Evolutionary conservation across 23 red algal genomes (phyloP).

Genomic region (Chondrus crispus): DNA sequence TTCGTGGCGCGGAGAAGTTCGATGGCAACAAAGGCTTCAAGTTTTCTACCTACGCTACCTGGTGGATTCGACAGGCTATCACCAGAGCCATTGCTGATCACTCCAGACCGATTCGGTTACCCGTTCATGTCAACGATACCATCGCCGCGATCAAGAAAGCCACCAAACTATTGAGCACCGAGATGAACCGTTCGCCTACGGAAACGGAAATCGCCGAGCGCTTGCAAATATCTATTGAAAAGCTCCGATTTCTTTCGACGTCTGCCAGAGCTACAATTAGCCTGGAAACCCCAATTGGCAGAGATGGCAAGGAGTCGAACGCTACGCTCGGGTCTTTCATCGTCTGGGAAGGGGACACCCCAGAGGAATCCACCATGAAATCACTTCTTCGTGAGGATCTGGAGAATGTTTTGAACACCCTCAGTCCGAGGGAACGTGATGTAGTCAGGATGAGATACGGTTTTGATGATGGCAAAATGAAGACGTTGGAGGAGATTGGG

Average conservation of each 20-base stretch:
- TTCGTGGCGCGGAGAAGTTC: constrained; percentile 95
- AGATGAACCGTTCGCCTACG: constrained; percentile 73
- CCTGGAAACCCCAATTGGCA: constrained; percentile 65
- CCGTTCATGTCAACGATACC: constrained; percentile 99
- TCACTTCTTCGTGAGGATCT: constrained; percentile 80
- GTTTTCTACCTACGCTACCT: constrained; percentile 98
- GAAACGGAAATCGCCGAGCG: constrained; percentile 76
- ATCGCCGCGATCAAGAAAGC: constrained; percentile 62
- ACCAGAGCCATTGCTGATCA: constrained; percentile 87
- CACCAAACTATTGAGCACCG: constrained; percentile 45
- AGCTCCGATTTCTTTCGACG: constrained; percentile 76
- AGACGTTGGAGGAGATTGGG: constrained; percentile 89
- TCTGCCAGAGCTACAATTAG: constrained; percentile 52
- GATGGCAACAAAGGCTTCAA: constrained; percentile 91
- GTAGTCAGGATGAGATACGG: constrained; percentile 93
- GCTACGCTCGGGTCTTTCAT: constrained; percentile 83
- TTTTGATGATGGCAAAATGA: constrained; percentile 82
- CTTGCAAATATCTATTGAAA: constrained; percentile 58
- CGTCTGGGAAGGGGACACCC: constrained; percentile 48
- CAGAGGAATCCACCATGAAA: constrained; percentile 67
- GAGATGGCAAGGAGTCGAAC: background rate
- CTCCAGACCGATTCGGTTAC: constrained; percentile 82
- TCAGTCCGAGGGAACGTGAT: constrained; percentile 79
- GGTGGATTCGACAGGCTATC: constrained; percentile 99
- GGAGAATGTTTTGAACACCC: constrained; percentile 78